These are phyloP conservation scores for Fusarium transvaalense DNA, from an alignment of 2,329 filamentous ascomycete genomes.

Conservation along the genomic window DNA sequence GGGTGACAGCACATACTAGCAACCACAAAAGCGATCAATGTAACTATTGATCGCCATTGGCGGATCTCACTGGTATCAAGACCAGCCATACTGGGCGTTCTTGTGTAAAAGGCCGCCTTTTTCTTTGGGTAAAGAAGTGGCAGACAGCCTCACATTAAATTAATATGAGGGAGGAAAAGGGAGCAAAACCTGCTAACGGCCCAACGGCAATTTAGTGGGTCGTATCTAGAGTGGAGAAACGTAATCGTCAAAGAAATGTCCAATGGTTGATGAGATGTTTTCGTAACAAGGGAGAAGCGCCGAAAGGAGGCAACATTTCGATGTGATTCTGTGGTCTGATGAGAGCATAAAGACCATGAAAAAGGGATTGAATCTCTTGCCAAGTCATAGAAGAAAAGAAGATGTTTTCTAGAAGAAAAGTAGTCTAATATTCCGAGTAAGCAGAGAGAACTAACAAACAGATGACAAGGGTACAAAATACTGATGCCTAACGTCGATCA, in stretches of 20 bases:
- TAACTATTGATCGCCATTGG: constrained; percentile 77
- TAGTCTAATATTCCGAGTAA: background rate
- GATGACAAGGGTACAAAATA: constrained; percentile 6
- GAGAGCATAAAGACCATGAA: background rate
- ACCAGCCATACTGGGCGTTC: constrained; percentile 22
- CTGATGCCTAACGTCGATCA: constrained; percentile 22
- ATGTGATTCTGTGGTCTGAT: background rate
- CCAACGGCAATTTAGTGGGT: background rate
- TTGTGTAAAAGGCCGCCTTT: background rate
- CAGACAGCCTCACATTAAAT: constrained; percentile 3
- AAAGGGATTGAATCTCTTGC: background rate
- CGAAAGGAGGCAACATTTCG: constrained; percentile 14
- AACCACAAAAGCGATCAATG: constrained; percentile 75
- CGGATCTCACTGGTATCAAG: constrained; percentile 60
- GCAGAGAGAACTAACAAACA: too few species aligned
- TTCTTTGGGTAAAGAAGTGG: background rate
- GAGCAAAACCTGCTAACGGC: constrained; percentile 7
- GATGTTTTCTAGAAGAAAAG: constrained; percentile 26
- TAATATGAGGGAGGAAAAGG: background rate
- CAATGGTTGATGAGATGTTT: background rate
- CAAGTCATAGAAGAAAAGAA: constrained; percentile 1
- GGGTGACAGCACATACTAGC: constrained; percentile 69
- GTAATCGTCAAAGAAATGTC: background rate
- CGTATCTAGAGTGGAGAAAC: background rate
- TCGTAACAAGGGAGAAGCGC: constrained; percentile 1